These are phyloP conservation scores for Gyromitra esculenta DNA, from an alignment of 2,329 filamentous ascomycete species.

Conservation along the genomic window DNA sequence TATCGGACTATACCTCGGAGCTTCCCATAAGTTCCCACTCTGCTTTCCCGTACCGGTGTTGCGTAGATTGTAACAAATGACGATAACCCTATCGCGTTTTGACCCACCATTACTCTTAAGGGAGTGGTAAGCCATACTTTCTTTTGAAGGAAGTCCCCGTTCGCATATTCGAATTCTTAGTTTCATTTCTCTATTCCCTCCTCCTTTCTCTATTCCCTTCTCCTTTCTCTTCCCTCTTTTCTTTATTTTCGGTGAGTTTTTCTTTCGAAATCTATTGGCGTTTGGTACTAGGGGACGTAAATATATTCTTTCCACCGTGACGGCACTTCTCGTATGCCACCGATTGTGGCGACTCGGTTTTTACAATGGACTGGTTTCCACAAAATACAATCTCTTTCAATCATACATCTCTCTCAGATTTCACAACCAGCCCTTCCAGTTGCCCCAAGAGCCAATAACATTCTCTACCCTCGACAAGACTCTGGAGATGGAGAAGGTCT, in stretches of 20 bases:
- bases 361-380: constrained; percentile 27
- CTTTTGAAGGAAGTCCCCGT: constrained; percentile 12
- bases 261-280: neutral
- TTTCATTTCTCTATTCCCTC: neutral
- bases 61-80: neutral
- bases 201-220: neutral
- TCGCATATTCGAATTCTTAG: neutral
- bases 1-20: neutral
- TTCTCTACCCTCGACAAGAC: constrained; percentile 13
- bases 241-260: neutral
- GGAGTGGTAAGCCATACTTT: constrained; percentile 12
- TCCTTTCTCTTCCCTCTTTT: neutral
- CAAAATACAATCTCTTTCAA: neutral
- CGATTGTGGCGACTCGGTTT: constrained; percentile 14
- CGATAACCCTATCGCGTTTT: constrained; percentile 21
- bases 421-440: neutral
- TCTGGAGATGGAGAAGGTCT: neutral
- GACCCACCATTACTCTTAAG: constrained; percentile 25
- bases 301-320: neutral
- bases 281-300: neutral
- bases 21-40: neutral
- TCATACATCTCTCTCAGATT: neutral
- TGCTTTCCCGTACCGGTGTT: neutral
- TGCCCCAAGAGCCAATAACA: neutral
- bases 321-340: constrained; percentile 34